Evolutionary conservation across 2,329 filamentous ascomycete genomes (phyloP).

Genomic region (Colletotrichum gloeosporioides): DNA sequence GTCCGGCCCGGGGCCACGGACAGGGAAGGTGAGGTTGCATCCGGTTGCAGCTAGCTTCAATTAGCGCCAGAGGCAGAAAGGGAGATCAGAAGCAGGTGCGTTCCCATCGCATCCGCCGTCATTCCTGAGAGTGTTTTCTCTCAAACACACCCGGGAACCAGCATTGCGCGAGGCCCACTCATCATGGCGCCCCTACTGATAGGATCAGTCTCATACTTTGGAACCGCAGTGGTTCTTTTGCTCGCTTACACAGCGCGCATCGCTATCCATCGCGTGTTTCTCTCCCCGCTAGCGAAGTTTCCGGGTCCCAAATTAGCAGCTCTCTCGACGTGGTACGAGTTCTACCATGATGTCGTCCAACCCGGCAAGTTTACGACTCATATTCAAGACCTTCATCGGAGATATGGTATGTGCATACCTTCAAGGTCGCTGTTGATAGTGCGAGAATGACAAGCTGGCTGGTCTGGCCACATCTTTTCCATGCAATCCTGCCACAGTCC

Average conservation of each 20-base stretch:
- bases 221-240: background rate
- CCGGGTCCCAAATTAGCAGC: slow-evolving; percentile 37
- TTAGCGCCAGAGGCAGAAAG: background rate
- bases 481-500: background rate
- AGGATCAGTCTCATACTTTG: background rate
- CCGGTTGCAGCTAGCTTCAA: background rate
- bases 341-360: slow-evolving; percentile 34
- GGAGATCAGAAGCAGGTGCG: background rate
- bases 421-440: background rate
- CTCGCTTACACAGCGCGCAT: background rate
- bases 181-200: background rate
- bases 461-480: background rate
- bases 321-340: slow-evolving; percentile 34
- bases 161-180: background rate
- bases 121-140: background rate
- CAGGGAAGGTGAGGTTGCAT: background rate
- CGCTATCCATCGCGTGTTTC: slow-evolving; percentile 25
- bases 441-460: background rate
- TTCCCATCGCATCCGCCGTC: background rate
- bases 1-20: background rate
- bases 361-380: slow-evolving; percentile 32
- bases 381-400: slow-evolving; percentile 36
- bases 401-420: slow-evolving; percentile 31
- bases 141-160: background rate
- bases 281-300: slow-evolving; percentile 31